Percentiles rank a stretch among this genome's conserved stretches.
phyloP scores from a whole-genome alignment of 352 stramenopile species.

The Phytophthora multivora region DNA sequence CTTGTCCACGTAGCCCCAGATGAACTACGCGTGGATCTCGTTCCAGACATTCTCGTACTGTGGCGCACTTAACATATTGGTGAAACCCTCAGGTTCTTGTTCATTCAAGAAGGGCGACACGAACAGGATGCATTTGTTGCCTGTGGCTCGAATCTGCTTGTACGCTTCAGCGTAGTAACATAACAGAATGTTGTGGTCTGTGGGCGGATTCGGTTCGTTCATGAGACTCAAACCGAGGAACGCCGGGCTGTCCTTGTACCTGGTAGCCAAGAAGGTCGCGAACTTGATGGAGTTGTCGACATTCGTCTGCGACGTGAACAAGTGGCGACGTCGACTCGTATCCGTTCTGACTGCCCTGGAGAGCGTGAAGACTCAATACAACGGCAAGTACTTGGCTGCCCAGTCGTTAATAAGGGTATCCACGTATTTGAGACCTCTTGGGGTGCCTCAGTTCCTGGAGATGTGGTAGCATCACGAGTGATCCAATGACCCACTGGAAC shows the following conservation, averaged over 20 bases:
- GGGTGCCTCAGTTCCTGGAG: conserved; percentile 4
- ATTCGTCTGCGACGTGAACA: conserved; percentile 14
- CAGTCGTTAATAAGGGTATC: conserved; percentile 56
- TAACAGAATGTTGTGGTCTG: conserved; percentile 19
- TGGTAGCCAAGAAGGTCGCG: conserved; percentile 38
- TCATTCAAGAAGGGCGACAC: conserved; percentile 41
- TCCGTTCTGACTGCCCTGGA: conserved; percentile 59
- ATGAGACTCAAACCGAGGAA: conserved; percentile 61
- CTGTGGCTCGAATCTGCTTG: conserved; percentile 29
- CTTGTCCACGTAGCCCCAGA: conserved; percentile 37
- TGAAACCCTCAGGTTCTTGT: conserved; percentile 24
- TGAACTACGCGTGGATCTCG: conserved; percentile 63
- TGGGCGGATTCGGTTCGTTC: conserved; percentile 47
- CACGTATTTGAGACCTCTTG: conserved; percentile 41
- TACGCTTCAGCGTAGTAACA: conserved; percentile 49
- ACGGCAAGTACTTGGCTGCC: conserved; percentile 56
- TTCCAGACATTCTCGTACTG: conserved; percentile 61
- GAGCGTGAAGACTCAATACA: conserved; percentile 57
- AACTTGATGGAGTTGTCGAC: conserved; percentile 42
- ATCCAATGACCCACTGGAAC: conserved; percentile 52
- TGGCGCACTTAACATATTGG: conserved; percentile 25
- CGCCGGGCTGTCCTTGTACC: conserved; percentile 47
- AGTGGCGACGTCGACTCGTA: conserved; percentile 32
- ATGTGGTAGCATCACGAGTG: conserved; percentile 22
- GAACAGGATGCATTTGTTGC: conserved; percentile 48